Conservation (phyloP, 331 rosid species). For the Quercus tomentella region DNA sequence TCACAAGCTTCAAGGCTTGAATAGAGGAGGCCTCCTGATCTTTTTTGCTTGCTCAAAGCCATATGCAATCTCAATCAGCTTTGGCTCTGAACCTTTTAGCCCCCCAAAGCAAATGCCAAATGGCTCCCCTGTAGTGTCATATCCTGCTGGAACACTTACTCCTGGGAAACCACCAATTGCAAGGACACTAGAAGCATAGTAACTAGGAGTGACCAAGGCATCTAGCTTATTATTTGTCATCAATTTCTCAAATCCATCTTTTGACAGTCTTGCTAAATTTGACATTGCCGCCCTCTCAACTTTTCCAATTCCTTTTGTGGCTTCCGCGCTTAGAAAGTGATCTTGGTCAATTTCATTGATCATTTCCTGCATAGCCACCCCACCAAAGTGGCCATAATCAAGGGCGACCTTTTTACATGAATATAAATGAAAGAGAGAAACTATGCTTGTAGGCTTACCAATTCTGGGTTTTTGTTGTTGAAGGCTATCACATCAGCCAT, state of each 20-base stretch:
- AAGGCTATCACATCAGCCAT: constrained; percentile 49
- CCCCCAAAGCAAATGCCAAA: constrained; percentile 62
- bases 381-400: too few species aligned
- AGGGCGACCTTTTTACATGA: too few species aligned
- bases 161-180: constrained; percentile 68
- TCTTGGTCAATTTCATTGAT: too few species aligned
- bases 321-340: constrained; percentile 13
- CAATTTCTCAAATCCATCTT: constrained; percentile 26
- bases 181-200: constrained; percentile 20
- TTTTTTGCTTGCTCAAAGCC: constrained; percentile 65
- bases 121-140: constrained; percentile 33
- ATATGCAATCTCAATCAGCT: constrained; percentile 57
- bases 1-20: constrained; percentile 17
- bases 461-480: constrained; percentile 32
- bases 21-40: constrained; percentile 52
- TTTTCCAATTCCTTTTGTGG: constrained; percentile 19
- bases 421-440: background rate
- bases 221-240: constrained; percentile 27
- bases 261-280: constrained; percentile 10
- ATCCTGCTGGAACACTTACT: constrained; percentile 62
- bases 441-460: constrained; percentile 32
- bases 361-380: too few species aligned
- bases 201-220: constrained; percentile 47
- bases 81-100: constrained; percentile 58
- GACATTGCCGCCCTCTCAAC: constrained; percentile 10